Evolutionary conservation across 495 filamentous ascomycete genomes (phyloP).

Genomic region (Parathielavia appendiculata): DNA sequence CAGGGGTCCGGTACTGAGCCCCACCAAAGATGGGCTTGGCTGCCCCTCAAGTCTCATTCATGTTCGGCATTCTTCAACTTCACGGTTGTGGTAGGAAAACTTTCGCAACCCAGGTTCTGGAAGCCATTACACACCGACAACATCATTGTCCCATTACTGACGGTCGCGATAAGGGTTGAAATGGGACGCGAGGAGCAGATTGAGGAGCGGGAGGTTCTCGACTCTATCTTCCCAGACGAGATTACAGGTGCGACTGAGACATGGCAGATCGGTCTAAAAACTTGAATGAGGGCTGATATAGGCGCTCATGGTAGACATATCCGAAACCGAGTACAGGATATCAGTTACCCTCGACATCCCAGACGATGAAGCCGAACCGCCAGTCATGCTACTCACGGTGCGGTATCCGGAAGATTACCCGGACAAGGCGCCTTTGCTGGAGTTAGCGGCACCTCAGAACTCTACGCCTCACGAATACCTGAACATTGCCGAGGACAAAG

Average conservation of each 20-base stretch:
- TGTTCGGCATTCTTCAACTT: background rate
- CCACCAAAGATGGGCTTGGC: slow-evolving; percentile 7
- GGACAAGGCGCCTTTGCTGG: slow-evolving; percentile 73
- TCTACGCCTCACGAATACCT: slow-evolving; percentile 58
- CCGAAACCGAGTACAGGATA: slow-evolving; percentile 79
- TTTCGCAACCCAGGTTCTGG: background rate
- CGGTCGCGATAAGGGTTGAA: background rate
- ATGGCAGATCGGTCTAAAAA: background rate
- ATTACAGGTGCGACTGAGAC: slow-evolving; percentile 63
- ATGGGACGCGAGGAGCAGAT: slow-evolving; percentile 94
- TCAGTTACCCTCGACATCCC: slow-evolving; percentile 70
- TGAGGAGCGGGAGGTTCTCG: slow-evolving; percentile 94
- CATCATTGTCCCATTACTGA: slow-evolving; percentile 15
- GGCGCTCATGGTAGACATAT: slow-evolving; percentile 57
- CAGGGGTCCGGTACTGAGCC: background rate
- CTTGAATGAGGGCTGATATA: background rate
- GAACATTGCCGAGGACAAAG: slow-evolving; percentile 58
- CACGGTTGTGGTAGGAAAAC: background rate
- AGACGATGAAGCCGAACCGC: slow-evolving; percentile 49
- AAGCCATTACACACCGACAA: background rate
- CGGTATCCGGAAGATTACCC: slow-evolving; percentile 83
- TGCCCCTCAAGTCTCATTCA: slow-evolving; percentile 11
- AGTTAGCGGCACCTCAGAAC: slow-evolving; percentile 66
- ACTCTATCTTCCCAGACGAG: slow-evolving; percentile 97
- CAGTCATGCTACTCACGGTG: slow-evolving; percentile 72